Conservation (phyloP, 768 basidiomycete species). For the Pleurotus djamor region DNA sequence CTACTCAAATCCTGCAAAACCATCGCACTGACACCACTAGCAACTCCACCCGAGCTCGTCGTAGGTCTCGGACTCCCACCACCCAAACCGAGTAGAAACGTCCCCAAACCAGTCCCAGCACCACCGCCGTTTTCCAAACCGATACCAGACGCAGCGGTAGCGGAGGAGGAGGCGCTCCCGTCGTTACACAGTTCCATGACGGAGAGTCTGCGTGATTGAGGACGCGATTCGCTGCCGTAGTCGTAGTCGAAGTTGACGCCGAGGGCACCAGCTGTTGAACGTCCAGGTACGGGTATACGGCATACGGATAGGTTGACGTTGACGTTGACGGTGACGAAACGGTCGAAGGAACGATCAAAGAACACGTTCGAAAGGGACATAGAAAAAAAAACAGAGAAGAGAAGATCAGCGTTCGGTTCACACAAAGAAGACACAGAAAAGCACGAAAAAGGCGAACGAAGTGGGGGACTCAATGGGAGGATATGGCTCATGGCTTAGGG, state of each 20-base stretch:
- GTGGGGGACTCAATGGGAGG: no score
- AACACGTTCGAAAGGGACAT: no score
- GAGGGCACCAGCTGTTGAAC: slow-evolving; percentile 3
- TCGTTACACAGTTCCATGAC: slow-evolving; percentile 92
- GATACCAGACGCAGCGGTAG: slow-evolving; percentile 18
- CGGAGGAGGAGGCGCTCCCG: slow-evolving; percentile 21
- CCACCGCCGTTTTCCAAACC: not conserved
- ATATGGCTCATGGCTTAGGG: no score
- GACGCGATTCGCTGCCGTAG: slow-evolving; percentile 72
- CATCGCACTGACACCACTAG: not conserved
- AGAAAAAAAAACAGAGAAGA: not conserved
- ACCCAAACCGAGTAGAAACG: not conserved
- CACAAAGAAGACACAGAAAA: no score
- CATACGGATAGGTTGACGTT: no score
- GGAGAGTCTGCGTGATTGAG: slow-evolving; percentile 76
- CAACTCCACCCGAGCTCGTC: not conserved
- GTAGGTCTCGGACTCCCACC: slow-evolving; percentile 5
- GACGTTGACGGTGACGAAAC: no score
- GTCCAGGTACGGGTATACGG: no score
- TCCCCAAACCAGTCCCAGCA: not conserved
- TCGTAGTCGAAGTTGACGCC: slow-evolving; percentile 47
- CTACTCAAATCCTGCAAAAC: not conserved
- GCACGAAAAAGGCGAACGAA: no score
- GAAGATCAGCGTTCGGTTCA: no score
- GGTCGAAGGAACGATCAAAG: no score